Conservation (phyloP, 2,329 filamentous ascomycete genomes). For the Aspergillus flavus region DNA sequence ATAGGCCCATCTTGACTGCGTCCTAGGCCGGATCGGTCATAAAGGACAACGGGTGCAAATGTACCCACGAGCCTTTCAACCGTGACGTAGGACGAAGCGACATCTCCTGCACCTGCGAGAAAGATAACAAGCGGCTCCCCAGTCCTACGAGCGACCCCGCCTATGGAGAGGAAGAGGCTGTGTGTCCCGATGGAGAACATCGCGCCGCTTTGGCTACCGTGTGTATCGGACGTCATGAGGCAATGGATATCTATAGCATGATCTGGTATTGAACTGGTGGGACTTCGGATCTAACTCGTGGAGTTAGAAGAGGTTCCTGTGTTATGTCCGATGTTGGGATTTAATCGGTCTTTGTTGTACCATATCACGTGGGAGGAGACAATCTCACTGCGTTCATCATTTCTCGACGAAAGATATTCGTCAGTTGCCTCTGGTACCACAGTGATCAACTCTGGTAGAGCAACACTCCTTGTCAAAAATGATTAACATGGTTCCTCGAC, state of each 20-base stretch:
- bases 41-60: slow-evolving; percentile 35
- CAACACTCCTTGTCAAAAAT: background rate
- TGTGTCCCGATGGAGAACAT: slow-evolving; percentile 38
- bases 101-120: slow-evolving; percentile 40
- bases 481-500: background rate
- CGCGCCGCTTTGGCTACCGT: background rate
- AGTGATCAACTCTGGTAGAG: background rate
- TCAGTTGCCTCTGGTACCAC: background rate
- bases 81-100: slow-evolving; percentile 35
- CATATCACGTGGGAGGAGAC: background rate
- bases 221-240: background rate
- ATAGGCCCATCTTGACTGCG: slow-evolving; percentile 31
- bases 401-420: background rate
- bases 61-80: slow-evolving; percentile 32
- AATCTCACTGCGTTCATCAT: background rate
- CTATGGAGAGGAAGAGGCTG: slow-evolving; percentile 32
- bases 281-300: background rate
- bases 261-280: background rate
- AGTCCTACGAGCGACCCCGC: slow-evolving; percentile 23
- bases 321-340: background rate
- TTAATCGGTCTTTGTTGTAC: background rate
- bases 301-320: background rate
- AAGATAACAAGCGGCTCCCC: slow-evolving; percentile 37
- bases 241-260: background rate
- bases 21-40: slow-evolving; percentile 44